Evolutionary conservation across 257 asterid genomes (phyloP), one percentile per base, ranked within the genome.

Genomic region (Penstemon newberryi): DNA sequence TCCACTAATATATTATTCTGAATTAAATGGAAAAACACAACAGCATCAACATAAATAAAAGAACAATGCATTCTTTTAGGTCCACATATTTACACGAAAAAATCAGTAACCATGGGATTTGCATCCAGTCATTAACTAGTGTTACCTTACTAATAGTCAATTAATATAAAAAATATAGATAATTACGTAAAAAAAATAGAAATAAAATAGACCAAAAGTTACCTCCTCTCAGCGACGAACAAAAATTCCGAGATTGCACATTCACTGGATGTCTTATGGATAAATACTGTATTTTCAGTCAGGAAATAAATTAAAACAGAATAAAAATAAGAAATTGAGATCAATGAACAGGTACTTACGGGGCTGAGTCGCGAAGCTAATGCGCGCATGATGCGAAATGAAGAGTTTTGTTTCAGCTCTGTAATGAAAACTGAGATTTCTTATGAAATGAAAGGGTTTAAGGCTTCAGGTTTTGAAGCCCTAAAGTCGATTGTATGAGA

Each of bases 161-260:
- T 37, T 0, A 19, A 38, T 38, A 49, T 36, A 38, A 4, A 71
- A 63, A 38, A 43, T 60, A 50, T 41, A 2, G 36, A 53, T 42
- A 52, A 8, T 55, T 25, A 33, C 15, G 33, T 0, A 44, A 58
- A 37, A 64, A 36, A 64, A 19, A 39, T 0, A 8, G 8, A 13
- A 56, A 54, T 8, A 42, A 19, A 39, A 41, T 60, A 13, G 50
- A 59, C 11, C 56, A 37, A 55, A 54, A 59, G 73, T 42, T 56
- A 82, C 96, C 93, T 71, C 75, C 70, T 69, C 69, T 77, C 39
- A 76, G 60, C 13, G 95, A 77, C 42, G 95, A 74, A 62, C 86
- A 87, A 67, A 82, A 81, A 12, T 77, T 70, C 40, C 86, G 84
- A 70, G 82, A 73, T 62, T 78, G 92, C 47, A 73, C 45, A 76